Conservation (phyloP, 2,329 filamentous ascomycete genomes). For the Pyricularia sp. region DNA sequence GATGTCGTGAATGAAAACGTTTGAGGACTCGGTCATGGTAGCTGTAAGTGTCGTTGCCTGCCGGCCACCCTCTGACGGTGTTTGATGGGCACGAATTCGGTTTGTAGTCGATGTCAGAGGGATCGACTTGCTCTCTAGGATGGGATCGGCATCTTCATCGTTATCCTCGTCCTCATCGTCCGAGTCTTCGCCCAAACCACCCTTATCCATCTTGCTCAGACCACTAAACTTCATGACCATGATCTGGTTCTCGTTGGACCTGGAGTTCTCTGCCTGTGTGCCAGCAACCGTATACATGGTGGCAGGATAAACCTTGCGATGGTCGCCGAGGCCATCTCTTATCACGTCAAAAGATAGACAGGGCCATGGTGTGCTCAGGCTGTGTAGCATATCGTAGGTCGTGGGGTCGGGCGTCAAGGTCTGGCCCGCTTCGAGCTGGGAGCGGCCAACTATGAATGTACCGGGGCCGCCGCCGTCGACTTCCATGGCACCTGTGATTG, state of each 20-base stretch:
- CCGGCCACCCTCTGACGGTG: slow-evolving; percentile 60
- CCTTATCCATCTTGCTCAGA: slow-evolving; percentile 75
- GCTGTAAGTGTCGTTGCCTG: slow-evolving; percentile 80
- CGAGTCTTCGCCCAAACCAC: slow-evolving; percentile 52
- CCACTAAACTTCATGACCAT: slow-evolving; percentile 96
- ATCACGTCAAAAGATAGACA: slow-evolving; percentile 94
- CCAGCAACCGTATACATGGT: slow-evolving; percentile 93
- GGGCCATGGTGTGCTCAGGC: slow-evolving; percentile 88
- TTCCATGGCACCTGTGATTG: slow-evolving; percentile 60
- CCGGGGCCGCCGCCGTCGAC: slow-evolving; percentile 61
- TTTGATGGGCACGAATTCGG: slow-evolving; percentile 81
- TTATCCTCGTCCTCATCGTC: slow-evolving; percentile 65
- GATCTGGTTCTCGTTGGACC: slow-evolving; percentile 80
- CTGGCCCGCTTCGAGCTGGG: slow-evolving; percentile 84
- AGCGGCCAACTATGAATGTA: slow-evolving; percentile 91
- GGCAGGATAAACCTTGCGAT: slow-evolving; percentile 86
- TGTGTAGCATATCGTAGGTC: slow-evolving; percentile 98
- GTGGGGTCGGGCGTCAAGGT: slow-evolving; percentile 82
- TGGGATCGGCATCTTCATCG: slow-evolving; percentile 73
- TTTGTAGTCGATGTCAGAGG: slow-evolving; percentile 84
- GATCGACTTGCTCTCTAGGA: slow-evolving; percentile 87
- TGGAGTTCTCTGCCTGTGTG: slow-evolving; percentile 74
- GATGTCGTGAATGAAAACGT: slow-evolving; percentile 90
- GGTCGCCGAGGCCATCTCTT: slow-evolving; percentile 75
- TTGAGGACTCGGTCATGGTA: slow-evolving; percentile 81